Evolutionary conservation across 2,329 filamentous ascomycete genomes (phyloP).

Genomic region (Xylaria sp.): DNA sequence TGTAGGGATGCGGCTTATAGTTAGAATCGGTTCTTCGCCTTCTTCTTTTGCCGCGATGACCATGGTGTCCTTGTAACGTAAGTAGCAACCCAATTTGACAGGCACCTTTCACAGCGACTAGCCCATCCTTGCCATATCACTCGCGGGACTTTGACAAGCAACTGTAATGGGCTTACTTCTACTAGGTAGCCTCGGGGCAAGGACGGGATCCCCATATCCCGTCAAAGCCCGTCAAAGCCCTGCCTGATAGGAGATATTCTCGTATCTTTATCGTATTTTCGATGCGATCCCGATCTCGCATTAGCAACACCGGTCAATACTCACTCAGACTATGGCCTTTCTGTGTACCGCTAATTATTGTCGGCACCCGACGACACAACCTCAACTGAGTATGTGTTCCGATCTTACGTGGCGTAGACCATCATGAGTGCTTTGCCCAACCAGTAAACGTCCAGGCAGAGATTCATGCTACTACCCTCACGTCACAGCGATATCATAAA

Average conservation of each 20-base stretch:
- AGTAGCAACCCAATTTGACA: neutral
- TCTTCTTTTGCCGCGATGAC: neutral
- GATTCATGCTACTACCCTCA: neutral
- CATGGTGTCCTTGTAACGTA: neutral
- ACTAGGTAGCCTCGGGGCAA: constrained; percentile 2
- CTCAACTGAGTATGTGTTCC: neutral
- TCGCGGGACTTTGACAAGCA: constrained; percentile 11
- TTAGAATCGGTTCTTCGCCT: neutral
- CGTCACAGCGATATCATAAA: neutral
- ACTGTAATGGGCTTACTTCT: constrained; percentile 4
- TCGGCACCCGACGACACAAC: neutral
- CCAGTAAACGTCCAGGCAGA: neutral
- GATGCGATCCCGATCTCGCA: neutral
- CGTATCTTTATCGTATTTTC: neutral
- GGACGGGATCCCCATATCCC: neutral
- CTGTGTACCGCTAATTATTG: neutral
- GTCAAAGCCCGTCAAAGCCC: neutral
- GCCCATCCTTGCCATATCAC: constrained; percentile 12
- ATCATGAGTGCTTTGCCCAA: neutral
- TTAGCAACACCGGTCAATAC: neutral
- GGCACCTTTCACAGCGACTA: constrained; percentile 1
- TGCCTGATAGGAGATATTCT: neutral
- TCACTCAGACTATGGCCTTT: neutral
- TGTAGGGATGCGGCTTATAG: neutral
- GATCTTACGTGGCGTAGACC: neutral